Base-by-base conservation (phyloP, 176 grass and related monocot genomes). In the Tillandsia fasciculata region DNA sequence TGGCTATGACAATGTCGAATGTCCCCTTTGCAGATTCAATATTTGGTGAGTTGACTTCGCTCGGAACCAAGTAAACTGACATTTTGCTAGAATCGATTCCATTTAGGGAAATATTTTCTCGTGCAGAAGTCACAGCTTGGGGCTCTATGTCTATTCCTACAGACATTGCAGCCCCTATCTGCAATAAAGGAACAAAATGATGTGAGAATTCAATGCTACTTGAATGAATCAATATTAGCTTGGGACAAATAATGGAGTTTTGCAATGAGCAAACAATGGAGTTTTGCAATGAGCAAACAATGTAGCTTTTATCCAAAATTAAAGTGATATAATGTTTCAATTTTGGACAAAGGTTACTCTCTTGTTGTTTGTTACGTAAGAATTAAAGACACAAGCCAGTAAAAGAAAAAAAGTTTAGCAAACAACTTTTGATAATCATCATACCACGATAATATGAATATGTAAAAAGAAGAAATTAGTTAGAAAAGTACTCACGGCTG, bases 111-210 rank as follows among this genome's bases (percentile, higher is more conserved):
- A 83, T 71, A 66, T 97, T 97, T 66, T 90, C 72, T 70, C 71
- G 70, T 79, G 89, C 83, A 63, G 93, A 84, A 0, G 66, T 75
- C 49, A 97, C 49, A 22, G 93, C 86, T 68, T 85, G 83, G 26
- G 89, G 86, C 63, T 97, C 93, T 76, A 92, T 85, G 65, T 97
- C 93, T 83, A 92, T 72, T 65, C 89, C 89, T 23, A 72, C 79
- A 53, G 79, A 87, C 23, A 73, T 48, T 28, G 73, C 48, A 79
- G 79, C 93, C 58, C 89, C 93, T 81, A 97, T 92, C 93, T 97
- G 68, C 52, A 83, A 26, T 79, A 17, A 70, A 27, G 18, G 57
- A 56, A n/a, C 65, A 70, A 12, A 75, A 10, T 71, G 15, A 76
- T 7, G 50, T 50, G 69, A 80, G 75, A 72, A 63, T 58, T 14